Base-by-base conservation (phyloP, 176 grass and related monocot genomes). In the Eragrostis curvula region DNA sequence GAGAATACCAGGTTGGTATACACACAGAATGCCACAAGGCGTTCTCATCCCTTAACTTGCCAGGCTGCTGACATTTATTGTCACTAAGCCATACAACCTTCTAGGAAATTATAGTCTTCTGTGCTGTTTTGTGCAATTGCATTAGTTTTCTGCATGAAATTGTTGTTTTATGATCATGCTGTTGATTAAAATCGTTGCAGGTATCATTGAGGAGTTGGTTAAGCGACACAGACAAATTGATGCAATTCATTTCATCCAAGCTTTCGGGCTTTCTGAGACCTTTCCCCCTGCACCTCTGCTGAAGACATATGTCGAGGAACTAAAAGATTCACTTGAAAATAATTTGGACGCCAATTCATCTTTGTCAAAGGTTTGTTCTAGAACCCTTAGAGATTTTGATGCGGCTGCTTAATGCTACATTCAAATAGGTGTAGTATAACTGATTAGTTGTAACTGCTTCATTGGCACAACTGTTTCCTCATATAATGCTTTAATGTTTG, bases 1-100 rank as follows among this genome's bases (percentile, higher is more conserved):
- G 65, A 92, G 64, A 97, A 83, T 94, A 71, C 85, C 94, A 97
- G 94, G 94, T 97, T 94, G 82, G 89, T 90, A 94, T 92, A 68
- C 72, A 65, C 80, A 57, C 43, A 77, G 87, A 90, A 84, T 87
- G 86, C 71, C 79, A 50, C 28, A 55, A 63, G 85, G 81, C 17
- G 48, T 87, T 88, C 81, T 80, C 82, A 83, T 79, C 59, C 75
- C 82, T 97, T 85, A 61, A 68, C 84, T 86, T 70, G 32, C 73
- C 68, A 71, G 86, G 80, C 66, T 87, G 56, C 47, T 39, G 18
- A 36, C 0, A 8, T 61, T 81, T 52, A 84, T 87, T 80, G 70
- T 64, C 42, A 32, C 58, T 60, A 78, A 81, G 41, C 66, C 83
- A 13, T 59, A 66, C 42, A 78, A 42, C 88, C 59, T 67, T 89